Base-by-base conservation (phyloP, 306 rosid species). In the Psophocarpus tetragonolobus region DNA sequence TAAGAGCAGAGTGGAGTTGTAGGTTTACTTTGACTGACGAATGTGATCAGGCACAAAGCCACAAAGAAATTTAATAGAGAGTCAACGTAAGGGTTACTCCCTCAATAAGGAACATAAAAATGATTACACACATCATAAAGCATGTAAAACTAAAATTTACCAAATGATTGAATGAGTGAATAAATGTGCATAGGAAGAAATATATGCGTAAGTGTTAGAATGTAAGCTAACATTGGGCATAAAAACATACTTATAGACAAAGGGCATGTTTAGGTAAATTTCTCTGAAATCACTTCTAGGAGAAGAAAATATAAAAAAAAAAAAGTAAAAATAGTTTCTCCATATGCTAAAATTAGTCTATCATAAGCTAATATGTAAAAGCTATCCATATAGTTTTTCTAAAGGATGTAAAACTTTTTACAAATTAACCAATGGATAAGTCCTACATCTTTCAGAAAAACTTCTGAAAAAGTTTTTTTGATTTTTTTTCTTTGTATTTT, bases 81-180 rank as follows among this genome's bases (percentile, higher is more conserved):
- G 73, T 36, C 71, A 45, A 50, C 51, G 12, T 50, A 57, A 50
- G 41, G 53, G 30, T 54, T 61, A 35, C 36, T 70, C 32, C 23
- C 67, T 68, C 20, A 64, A 68, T 29, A 66, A 32, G 53, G 71
- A 48, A 30, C n/a, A 24, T 30, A 62, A 57, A 66, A 78, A 62
- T 47, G 65, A 12, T 61, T 56, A n/a, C n/a, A n/a, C n/a, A n/a
- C n/a, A n/a, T 65, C 54, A 80, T 53, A 32, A 67, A 36, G 56
- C 50, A 33, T 3, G 54, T 60, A 76, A 75, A 71, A 58, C 54
- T 56, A 62, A 48, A 36, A 35, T 29, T 58, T 73, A 20, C 74
- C 45, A 73, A 70, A 71, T 39, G 3, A 32, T 5, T 0, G 8
- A 36, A 36, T 38, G 71, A 75, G 33, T 70, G 75, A 62, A 50